These are phyloP conservation scores for Arthrinium phaeospermum DNA, from an alignment of 2,329 filamentous ascomycete genomes.

Conservation along the genomic window DNA sequence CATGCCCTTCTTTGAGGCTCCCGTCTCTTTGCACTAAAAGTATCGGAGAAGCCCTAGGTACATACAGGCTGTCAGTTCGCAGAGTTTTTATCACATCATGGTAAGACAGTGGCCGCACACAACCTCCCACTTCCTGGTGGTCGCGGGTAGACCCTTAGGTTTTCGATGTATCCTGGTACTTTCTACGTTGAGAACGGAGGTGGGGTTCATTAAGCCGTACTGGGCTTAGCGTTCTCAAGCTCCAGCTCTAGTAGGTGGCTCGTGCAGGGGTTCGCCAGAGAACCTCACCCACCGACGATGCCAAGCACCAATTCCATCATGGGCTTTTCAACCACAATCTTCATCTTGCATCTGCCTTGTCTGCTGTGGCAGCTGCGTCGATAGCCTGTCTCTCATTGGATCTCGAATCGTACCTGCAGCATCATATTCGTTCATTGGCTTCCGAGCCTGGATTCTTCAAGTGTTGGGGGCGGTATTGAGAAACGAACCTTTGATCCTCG, in stretches of 20 bases:
- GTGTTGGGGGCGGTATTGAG: neutral
- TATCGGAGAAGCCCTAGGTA: slow-evolving; percentile 6
- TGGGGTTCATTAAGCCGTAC: neutral
- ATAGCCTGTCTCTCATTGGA: neutral
- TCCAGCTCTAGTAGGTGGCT: slow-evolving; percentile 11
- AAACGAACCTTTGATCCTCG: neutral
- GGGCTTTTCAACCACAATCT: neutral
- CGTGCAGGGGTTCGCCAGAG: slow-evolving; percentile 6
- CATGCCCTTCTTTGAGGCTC: slow-evolving; percentile 1
- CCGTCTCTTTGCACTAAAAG: neutral
- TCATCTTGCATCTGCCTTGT: slow-evolving; percentile 5
- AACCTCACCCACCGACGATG: slow-evolving; percentile 6
- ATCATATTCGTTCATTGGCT: neutral
- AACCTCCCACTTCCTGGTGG: slow-evolving; percentile 6
- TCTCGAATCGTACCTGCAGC: neutral
- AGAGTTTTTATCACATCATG: slow-evolving; percentile 15
- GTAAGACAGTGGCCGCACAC: slow-evolving; percentile 14
- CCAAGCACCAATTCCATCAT: slow-evolving; percentile 14
- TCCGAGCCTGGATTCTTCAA: neutral
- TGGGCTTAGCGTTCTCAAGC: neutral
- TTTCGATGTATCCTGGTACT: neutral
- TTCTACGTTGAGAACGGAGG: slow-evolving; percentile 16
- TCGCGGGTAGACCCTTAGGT: slow-evolving; percentile 5
- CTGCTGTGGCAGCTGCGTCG: neutral
- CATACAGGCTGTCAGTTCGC: neutral